A percentile compares a stretch with the other conserved stretches of the same genome.
phyloP scores from a whole-genome alignment of 192 early-diverging fungal genomes.

The Backusella tuberculispora region DNA sequence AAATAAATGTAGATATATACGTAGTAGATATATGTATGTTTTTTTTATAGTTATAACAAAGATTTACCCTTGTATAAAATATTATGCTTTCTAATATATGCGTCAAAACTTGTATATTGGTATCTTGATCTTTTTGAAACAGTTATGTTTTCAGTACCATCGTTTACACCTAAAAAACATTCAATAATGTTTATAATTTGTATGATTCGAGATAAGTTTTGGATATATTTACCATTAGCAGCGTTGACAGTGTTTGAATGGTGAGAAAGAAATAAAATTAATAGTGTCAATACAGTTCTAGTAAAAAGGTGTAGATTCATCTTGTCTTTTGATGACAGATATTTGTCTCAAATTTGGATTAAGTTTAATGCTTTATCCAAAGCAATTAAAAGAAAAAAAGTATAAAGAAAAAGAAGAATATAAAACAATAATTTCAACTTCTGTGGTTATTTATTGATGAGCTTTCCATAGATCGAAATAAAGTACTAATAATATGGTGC shows the following conservation, averaged over 20 bases:
- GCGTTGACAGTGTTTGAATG: background rate
- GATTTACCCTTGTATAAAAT: background rate
- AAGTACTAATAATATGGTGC: background rate
- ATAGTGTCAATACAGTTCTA: background rate
- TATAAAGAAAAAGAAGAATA: background rate
- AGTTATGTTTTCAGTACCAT: background rate
- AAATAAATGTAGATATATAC: too few relatives aligned
- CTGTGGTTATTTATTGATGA: background rate
- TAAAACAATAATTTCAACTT: background rate
- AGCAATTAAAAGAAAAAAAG: background rate
- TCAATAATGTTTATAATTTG: background rate
- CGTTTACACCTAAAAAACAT: background rate
- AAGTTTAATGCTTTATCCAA: background rate
- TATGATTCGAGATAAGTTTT: background rate
- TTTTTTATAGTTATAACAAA: background rate
- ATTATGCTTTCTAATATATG: background rate
- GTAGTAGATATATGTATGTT: background rate
- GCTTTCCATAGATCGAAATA: background rate
- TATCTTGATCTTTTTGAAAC: background rate
- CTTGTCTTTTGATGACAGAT: background rate
- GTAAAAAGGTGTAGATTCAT: background rate
- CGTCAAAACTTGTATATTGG: background rate
- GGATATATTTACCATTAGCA: background rate
- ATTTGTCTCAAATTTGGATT: background rate
- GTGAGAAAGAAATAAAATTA: conserved; percentile 2